These are phyloP conservation scores for Cordyceps militaris DNA, from an alignment of 2,329 filamentous ascomycete species.

Conservation along the genomic window DNA sequence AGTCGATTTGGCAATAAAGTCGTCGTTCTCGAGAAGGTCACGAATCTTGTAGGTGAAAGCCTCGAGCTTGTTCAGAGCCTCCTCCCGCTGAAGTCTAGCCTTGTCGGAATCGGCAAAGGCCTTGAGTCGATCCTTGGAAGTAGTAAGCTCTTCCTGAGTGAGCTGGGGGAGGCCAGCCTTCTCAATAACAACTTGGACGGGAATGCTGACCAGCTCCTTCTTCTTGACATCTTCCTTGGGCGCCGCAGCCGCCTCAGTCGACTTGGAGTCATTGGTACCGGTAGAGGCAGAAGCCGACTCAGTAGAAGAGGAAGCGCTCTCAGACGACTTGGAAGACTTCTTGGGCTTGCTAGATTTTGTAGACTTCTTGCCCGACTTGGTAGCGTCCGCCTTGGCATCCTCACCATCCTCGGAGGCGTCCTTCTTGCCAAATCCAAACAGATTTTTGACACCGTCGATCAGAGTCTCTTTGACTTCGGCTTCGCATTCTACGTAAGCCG, in stretches of 20 bases:
- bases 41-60: slow-evolving; percentile 83
- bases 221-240: slow-evolving; percentile 50
- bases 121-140: slow-evolving; percentile 62
- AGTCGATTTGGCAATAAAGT: slow-evolving; percentile 67
- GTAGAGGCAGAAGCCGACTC: slow-evolving; percentile 36
- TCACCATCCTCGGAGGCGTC: slow-evolving; percentile 64
- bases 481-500: slow-evolving; percentile 79
- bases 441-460: slow-evolving; percentile 89
- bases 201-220: slow-evolving; percentile 51
- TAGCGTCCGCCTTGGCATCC: slow-evolving; percentile 19
- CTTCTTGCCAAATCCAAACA: slow-evolving; percentile 91
- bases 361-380: slow-evolving; percentile 28
- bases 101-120: slow-evolving; percentile 83
- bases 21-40: slow-evolving; percentile 71
- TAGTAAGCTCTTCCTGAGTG: slow-evolving; percentile 40
- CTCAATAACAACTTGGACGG: slow-evolving; percentile 42
- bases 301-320: slow-evolving; percentile 20
- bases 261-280: slow-evolving; percentile 38
- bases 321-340: not conserved
- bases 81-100: slow-evolving; percentile 69
- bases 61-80: slow-evolving; percentile 88
- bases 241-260: slow-evolving; percentile 29
- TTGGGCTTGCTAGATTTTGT: slow-evolving; percentile 17
- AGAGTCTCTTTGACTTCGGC: slow-evolving; percentile 73
- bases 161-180: slow-evolving; percentile 45